Base-by-base conservation (phyloP, 306 rosid genomes). In the Pyrus betulifolia region DNA sequence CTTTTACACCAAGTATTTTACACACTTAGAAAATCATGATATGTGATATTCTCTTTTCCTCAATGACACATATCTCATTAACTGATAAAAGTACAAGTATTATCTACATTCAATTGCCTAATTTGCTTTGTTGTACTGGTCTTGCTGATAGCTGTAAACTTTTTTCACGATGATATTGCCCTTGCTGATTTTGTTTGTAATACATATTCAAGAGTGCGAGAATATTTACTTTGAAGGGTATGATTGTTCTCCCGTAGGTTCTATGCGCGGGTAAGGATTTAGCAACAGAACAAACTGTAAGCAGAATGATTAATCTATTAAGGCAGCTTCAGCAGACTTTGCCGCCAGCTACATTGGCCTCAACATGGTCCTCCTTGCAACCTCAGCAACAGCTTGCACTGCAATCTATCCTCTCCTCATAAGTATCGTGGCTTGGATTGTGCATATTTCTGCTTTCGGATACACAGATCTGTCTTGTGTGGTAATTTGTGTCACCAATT, bases 311-410 rank as follows among this genome's bases (percentile, higher is more conserved):
- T 60, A 93, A 70, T 91, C 79, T 96, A 63, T 88, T 96, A 54
- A 85, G 85, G 83, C 99, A 92, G 86, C 96, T 96, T 75, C 99
- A 96, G 88, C 97, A 91, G 81, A 96, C 95, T 27, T 79, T 96
- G 62, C 99, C 98, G 3, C 95, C 99, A 0, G 65, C 92, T 40
- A 88, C 98, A 28, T 86, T 96, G 69, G 98, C 97, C 31, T 91
- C 99, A n/a, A 91, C 98, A n/a, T 96, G 93, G 91, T 91, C 98
- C 45, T 91, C 98, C 67, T 88, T 96, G 87, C 98, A 88, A 85
- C 99, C 99, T 9, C 98, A 96, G 81, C 97, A 93, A 66, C 99
- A 96, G 80, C 89, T 91, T 78, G 99, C 98, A 23, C 81, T 96
- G 61, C 99, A 93, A 66, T 89, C 98, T 23, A 89, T 93, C 78